Conservation (phyloP, 2,329 filamentous ascomycete species). For the Emergomyces orientalis region DNA sequence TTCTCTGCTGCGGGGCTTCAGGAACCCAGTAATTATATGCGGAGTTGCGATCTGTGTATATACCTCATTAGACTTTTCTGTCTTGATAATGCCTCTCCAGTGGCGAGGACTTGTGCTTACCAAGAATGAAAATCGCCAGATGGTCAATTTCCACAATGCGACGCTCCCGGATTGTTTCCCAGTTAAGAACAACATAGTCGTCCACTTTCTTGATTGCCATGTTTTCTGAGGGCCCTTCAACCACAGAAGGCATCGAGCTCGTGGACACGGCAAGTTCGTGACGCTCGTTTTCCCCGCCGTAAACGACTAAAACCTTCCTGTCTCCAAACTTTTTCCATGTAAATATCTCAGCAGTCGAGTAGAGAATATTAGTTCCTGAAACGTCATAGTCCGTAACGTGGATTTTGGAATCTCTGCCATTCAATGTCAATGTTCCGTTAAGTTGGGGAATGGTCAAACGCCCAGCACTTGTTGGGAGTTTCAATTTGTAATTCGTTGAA, state of each 20-base stretch:
- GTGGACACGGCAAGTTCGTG: conserved; percentile 34
- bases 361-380: conserved; percentile 32
- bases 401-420: conserved; percentile 38
- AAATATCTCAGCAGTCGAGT: conserved; percentile 38
- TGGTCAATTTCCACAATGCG: conserved; percentile 32
- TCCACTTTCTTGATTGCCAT: conserved; percentile 25
- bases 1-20: conserved; percentile 22
- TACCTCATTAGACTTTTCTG: conserved; percentile 13
- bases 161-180: conserved; percentile 45
- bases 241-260: conserved; percentile 20
- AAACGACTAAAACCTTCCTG: conserved; percentile 41
- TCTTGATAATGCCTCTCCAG: background rate
- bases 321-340: conserved; percentile 50
- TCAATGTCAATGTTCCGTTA: conserved; percentile 30
- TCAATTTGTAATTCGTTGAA: conserved; percentile 54
- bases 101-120: conserved; percentile 28
- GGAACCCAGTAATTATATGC: conserved; percentile 40
- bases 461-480: conserved; percentile 39
- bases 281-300: conserved; percentile 32
- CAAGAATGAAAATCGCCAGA: conserved; percentile 47
- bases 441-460: conserved; percentile 34
- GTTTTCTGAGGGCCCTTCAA: conserved; percentile 27
- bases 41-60: conserved; percentile 41
- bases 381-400: conserved; percentile 37
- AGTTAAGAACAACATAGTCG: conserved; percentile 36